Evolutionary conservation across 345 rosid genomes (phyloP).

Genomic region (Eucalyptus cloeziana): DNA sequence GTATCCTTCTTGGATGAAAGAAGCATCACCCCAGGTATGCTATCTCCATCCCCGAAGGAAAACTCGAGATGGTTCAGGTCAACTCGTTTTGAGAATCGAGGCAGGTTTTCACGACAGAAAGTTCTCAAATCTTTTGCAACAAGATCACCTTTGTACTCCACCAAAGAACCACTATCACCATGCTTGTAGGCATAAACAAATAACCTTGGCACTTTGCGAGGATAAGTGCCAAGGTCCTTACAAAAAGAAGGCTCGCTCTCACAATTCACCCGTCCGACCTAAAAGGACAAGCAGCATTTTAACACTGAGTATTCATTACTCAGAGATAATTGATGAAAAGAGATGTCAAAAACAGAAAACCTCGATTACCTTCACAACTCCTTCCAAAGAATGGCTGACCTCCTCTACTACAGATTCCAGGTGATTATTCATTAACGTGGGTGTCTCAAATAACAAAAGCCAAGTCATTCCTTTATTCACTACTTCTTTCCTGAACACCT

Average conservation of each 20-base stretch:
- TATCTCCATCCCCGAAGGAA: constrained; percentile 12
- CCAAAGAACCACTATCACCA: constrained; percentile 43
- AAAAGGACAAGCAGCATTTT: not conserved
- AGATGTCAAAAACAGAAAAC: not conserved
- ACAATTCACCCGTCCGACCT: constrained; percentile 81
- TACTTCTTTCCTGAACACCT: constrained; percentile 56
- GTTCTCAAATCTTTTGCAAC: constrained; percentile 36
- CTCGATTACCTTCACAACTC: constrained; percentile 64
- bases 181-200: constrained; percentile 53
- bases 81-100: constrained; percentile 56
- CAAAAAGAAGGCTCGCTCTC: constrained; percentile 63
- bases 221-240: constrained; percentile 46
- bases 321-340: not conserved
- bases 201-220: constrained; percentile 44
- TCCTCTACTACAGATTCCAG: constrained; percentile 51
- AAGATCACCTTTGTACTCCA: constrained; percentile 65
- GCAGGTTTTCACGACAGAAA: constrained; percentile 75
- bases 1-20: constrained; percentile 80
- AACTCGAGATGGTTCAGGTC: constrained; percentile 29
- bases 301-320: not conserved
- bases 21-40: constrained; percentile 52
- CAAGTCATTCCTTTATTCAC: constrained; percentile 74
- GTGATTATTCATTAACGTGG: constrained; percentile 32
- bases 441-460: constrained; percentile 59
- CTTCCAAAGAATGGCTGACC: constrained; percentile 50